Percentiles rank a stretch among this genome's conserved stretches.
phyloP scores from a whole-genome alignment of 306 rosid species.

The Aeschynomene evenia region DNA sequence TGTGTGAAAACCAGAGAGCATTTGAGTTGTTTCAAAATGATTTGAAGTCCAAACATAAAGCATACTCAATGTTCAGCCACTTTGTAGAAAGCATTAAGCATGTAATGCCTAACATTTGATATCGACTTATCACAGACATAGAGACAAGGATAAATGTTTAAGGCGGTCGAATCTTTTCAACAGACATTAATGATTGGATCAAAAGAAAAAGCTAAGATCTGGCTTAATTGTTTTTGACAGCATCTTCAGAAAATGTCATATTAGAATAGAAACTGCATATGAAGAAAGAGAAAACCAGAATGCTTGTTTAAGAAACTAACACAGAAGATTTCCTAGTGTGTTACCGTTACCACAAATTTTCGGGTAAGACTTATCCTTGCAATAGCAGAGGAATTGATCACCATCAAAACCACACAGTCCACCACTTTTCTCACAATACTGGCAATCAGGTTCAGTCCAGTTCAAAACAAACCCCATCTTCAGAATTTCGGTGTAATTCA shows the following conservation, averaged over 20 bases:
- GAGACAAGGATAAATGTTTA: background rate
- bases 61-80: background rate
- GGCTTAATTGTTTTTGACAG: background rate
- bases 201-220: background rate
- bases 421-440: constrained; percentile 53
- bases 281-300: background rate
- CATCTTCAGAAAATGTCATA: background rate
- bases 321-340: background rate
- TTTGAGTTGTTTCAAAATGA: background rate
- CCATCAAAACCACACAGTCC: constrained; percentile 58
- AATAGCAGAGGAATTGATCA: constrained; percentile 47
- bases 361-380: constrained; percentile 46
- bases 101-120: background rate
- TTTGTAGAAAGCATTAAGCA: background rate
- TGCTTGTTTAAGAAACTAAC: background rate
- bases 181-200: background rate
- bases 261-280: constrained; percentile 1
- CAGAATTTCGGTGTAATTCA: constrained; percentile 41
- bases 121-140: background rate
- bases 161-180: background rate
- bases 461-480: constrained; percentile 64
- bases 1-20: background rate
- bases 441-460: constrained; percentile 58
- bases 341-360: constrained; percentile 56
- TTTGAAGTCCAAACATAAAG: background rate